Percentiles rank a stretch among this genome's conserved stretches.
These are phyloP conservation scores for Smittium culicis DNA, from an alignment of 371 early-diverging fungal genomes.

Conservation along the genomic window DNA sequence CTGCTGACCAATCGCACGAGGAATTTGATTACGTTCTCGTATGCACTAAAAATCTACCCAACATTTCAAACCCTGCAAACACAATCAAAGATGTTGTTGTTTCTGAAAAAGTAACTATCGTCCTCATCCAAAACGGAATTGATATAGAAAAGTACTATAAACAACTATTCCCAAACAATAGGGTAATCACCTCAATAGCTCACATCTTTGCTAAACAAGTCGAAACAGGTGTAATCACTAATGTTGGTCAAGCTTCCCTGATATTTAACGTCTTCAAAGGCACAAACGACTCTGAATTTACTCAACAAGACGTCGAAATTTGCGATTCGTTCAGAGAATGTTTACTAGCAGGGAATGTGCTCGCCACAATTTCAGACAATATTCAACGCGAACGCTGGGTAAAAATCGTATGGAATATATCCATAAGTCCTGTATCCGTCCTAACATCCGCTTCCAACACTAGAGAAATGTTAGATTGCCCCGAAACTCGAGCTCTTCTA, in stretches of 20 bases:
- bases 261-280: constrained; percentile 30
- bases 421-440: constrained; percentile 60
- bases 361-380: constrained; percentile 30
- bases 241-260: constrained; percentile 25
- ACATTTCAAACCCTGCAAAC: constrained; percentile 42
- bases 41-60: constrained; percentile 59
- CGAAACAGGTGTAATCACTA: constrained; percentile 41
- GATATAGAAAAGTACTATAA: constrained; percentile 57
- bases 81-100: constrained; percentile 48
- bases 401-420: constrained; percentile 73
- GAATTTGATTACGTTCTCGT: constrained; percentile 57
- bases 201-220: constrained; percentile 57
- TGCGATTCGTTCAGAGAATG: constrained; percentile 15
- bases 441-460: constrained; percentile 48
- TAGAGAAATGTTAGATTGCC: constrained; percentile 38
- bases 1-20: constrained; percentile 20
- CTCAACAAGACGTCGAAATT: constrained; percentile 27
- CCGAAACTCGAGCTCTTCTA: constrained; percentile 36
- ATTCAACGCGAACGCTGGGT: constrained; percentile 64
- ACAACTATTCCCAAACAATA: constrained; percentile 47
- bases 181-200: constrained; percentile 54
- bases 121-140: constrained; percentile 76
- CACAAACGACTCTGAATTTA: constrained; percentile 14
- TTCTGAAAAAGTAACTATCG: constrained; percentile 41
- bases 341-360: constrained; percentile 38